Evolutionary conservation across 2,329 filamentous ascomycete genomes (phyloP).

Genomic region (Aspergillus fructus): DNA sequence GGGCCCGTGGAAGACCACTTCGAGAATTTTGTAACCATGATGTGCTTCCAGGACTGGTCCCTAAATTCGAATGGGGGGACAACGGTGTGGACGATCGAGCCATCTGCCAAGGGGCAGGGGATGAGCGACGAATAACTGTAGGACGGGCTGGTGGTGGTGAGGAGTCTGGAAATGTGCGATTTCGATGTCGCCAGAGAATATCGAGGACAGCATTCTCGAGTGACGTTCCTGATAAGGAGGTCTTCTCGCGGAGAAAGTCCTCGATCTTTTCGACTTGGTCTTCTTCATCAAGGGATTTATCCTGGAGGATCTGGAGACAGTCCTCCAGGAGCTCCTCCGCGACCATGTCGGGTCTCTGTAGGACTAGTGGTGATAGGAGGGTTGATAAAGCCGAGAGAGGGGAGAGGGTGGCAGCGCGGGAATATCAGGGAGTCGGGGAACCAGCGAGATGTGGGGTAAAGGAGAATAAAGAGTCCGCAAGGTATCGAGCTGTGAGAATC

Average conservation of each 20-base stretch:
- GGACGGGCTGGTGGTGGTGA: slow-evolving; percentile 85
- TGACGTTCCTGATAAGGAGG: slow-evolving; percentile 69
- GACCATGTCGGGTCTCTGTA: slow-evolving; percentile 64
- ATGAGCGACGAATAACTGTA: slow-evolving; percentile 84
- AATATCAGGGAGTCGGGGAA: slow-evolving; percentile 11
- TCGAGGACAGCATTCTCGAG: slow-evolving; percentile 90
- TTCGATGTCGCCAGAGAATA: slow-evolving; percentile 69
- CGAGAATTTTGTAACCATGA: slow-evolving; percentile 74
- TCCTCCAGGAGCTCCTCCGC: slow-evolving; percentile 91
- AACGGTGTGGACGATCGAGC: slow-evolving; percentile 73
- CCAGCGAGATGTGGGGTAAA: slow-evolving; percentile 18
- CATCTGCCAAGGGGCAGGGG: slow-evolving; percentile 89
- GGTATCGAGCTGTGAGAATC: slow-evolving; percentile 6
- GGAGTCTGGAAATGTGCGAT: slow-evolving; percentile 52
- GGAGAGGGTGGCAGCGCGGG: slow-evolving; percentile 8
- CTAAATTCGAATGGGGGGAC: slow-evolving; percentile 74
- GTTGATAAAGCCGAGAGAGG: slow-evolving; percentile 2
- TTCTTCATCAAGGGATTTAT: slow-evolving; percentile 81
- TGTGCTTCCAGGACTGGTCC: slow-evolving; percentile 78
- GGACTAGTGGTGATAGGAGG: neutral
- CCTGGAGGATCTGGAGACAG: slow-evolving; percentile 83
- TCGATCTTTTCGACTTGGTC: slow-evolving; percentile 92
- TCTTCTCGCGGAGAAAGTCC: slow-evolving; percentile 77
- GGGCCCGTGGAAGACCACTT: slow-evolving; percentile 72
- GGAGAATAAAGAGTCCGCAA: slow-evolving; percentile 10